These are phyloP conservation scores for Thalassiosira mediterranea DNA, from an alignment of 352 stramenopile species.

Conservation along the genomic window DNA sequence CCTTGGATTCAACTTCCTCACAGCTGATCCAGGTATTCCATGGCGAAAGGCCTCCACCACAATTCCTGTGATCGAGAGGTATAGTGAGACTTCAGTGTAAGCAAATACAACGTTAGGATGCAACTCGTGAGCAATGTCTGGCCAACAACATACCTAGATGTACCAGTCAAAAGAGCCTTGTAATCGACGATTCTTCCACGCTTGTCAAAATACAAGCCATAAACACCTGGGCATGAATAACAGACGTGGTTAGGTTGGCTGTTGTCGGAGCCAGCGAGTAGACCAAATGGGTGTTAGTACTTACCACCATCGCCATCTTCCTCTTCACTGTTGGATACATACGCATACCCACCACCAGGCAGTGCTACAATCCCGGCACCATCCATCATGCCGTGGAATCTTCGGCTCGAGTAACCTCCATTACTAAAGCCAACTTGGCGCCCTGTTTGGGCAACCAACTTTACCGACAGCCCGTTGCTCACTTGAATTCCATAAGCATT, in stretches of 20 bases:
- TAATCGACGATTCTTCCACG: conserved; percentile 19
- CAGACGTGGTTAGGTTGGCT: neutral
- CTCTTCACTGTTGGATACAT: conserved; percentile 16
- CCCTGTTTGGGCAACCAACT: conserved; percentile 7
- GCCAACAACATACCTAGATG: conserved; percentile 13
- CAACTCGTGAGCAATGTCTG: too few species aligned
- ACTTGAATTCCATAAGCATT: conserved; percentile 9
- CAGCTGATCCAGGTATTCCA: conserved; percentile 55
- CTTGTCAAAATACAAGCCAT: conserved; percentile 16
- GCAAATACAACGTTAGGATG: too few species aligned
- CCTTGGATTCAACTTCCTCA: conserved; percentile 18
- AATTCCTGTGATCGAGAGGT: too few species aligned
- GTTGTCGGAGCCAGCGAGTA: neutral
- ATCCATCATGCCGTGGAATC: conserved; percentile 2
- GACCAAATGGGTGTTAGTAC: neutral
- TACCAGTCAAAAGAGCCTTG: conserved; percentile 32
- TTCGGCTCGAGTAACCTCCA: neutral
- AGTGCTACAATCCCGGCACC: conserved; percentile 2
- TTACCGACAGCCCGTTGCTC: neutral
- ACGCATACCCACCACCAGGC: conserved; percentile 10
- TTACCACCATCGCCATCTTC: neutral
- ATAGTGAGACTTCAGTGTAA: too few species aligned
- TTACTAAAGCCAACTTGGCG: conserved; percentile 1
- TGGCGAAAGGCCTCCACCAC: conserved; percentile 1
- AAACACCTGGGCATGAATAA: neutral